phyloP scores from a whole-genome alignment of 2,329 filamentous ascomycete species.

The Pseudogymnoascus sp. region DNA sequence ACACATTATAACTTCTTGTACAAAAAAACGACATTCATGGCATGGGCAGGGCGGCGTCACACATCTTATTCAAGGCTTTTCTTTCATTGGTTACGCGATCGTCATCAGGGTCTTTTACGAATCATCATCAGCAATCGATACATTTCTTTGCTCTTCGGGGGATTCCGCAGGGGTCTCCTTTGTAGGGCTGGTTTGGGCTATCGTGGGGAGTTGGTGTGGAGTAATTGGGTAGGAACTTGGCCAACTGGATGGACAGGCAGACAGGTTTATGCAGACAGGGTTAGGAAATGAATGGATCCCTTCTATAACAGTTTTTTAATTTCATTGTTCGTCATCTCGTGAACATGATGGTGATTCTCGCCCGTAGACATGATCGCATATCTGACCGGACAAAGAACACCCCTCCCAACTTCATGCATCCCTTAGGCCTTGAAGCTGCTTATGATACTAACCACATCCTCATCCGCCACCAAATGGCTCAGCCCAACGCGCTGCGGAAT shows the following conservation, averaged over 20 bases:
- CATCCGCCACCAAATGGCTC: conserved; percentile 65
- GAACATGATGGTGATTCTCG: background rate
- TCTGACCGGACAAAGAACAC: background rate
- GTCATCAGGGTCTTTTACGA: conserved; percentile 5
- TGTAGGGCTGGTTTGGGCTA: background rate
- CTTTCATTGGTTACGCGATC: conserved; percentile 7
- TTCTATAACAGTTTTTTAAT: background rate
- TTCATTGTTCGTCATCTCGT: conserved; percentile 4
- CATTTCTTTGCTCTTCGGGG: background rate
- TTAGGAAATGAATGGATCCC: background rate
- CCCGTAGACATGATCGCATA: background rate
- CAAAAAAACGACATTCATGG: conserved; percentile 5
- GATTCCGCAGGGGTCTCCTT: background rate
- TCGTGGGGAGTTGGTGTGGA: conserved; percentile 6
- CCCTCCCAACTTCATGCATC: background rate
- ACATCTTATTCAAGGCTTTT: conserved; percentile 8
- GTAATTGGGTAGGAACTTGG: conserved; percentile 5
- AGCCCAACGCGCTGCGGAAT: conserved; percentile 89
- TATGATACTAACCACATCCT: conserved; percentile 62
- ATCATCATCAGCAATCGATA: conserved; percentile 7
- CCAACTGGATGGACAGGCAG: background rate
- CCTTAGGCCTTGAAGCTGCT: conserved; percentile 53
- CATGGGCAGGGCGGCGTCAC: conserved; percentile 1
- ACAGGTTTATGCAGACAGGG: background rate
- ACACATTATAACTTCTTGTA: conserved; percentile 7